Evolutionary conservation across 1,139 yeast species (phyloP), one percentile per base, ranked within the genome.

Genomic region (Casaregolazyma lundiana): DNA sequence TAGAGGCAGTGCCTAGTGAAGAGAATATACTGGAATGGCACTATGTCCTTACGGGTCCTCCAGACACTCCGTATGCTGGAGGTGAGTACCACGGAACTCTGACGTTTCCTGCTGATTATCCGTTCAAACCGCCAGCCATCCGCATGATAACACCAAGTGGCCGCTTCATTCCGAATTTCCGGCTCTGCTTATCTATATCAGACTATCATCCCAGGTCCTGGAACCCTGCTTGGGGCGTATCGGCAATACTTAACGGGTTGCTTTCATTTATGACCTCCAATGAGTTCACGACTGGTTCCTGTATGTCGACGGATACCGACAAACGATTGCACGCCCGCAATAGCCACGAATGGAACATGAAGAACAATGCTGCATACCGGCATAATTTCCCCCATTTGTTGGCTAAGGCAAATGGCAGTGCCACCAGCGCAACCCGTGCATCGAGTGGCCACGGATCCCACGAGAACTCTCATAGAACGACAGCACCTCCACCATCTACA

Each of bases 211-310:
- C 96, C 6, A 92, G 87, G 63, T 71, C 85, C 0, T 89, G 97
- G 97, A 88, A 89, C 64, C 96, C 97, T 1, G 88, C 95, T 3
- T 89, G 97, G 97, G 81, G 88, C 47, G 96, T 89, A 17, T 73
- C 87, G 21, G 87, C 96, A 0, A 89, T 89, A 18, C 71, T 89
- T 56, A 85, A 82, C 6, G 97, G 97, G 0, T 68, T 89, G 42
- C 69, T 89, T 55, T 84, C 95, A 60, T 89, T 89, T 60, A 89
- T 89, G 96, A 61, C 59, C 17, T 53, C 63, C 7, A 57, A 54
- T 19, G 71, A 66, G 35, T 40, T 49, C 7, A 51, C 60, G 4
- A 59, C 67, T 1, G 69, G 67, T 30, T 62, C 63, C 18, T 68
- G 73, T 34, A 45, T 50, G 35, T 66, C 72, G 41, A 75, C 90